Evolutionary conservation across 2,329 filamentous ascomycete genomes (phyloP), one percentile per base, ranked within the genome.

Genomic region (Cercospora sojina): DNA sequence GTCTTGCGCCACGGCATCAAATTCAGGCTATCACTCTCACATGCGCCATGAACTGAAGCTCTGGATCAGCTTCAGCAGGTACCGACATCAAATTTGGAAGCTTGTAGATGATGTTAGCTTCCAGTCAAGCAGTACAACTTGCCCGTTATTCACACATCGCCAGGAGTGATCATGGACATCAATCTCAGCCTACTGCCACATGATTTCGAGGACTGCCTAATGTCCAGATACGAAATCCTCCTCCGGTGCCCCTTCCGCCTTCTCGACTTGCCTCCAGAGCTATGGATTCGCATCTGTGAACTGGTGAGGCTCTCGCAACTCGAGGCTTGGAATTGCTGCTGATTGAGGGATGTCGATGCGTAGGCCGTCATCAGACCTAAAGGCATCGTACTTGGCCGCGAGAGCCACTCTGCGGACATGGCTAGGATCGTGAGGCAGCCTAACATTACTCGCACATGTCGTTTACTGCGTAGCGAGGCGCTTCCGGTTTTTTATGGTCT

Each of bases 251-350:
- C 64, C 59, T 70, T 67, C 18, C 64, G 69, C 0, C 67, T 72
- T n/a, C 65, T 73, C 59, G 69, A 71, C 53, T 53, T 73, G 20
- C 71, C 70, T 3, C 66, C 71, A 5, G 70, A 70, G 49, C 49
- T 69, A 18, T 67, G 67, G 62, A n/a, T 64, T 16, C 18, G 53
- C 1, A 47, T 70, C 9, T 69, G 59, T 65, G 64, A 69, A 9
- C 12, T 56, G 16, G 53, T 56, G 20, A 56, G 27, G 27, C 27
- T 32, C 53, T 32, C n/a, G 53, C 53, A 18, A 20, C 53, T 18
- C 8, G 31, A 32, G 27, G 3, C 27, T 32, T 27, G 20, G 20
- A 23, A 23, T 3, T 20, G 16, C 27, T 56, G 27, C 27, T 35
- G 27, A 56, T 18, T 18, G 6, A 31, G 27, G 3, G 27, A n/a